These are phyloP conservation scores for Madurella fahalii DNA, from an alignment of 2,329 filamentous ascomycete genomes.

Conservation along the genomic window DNA sequence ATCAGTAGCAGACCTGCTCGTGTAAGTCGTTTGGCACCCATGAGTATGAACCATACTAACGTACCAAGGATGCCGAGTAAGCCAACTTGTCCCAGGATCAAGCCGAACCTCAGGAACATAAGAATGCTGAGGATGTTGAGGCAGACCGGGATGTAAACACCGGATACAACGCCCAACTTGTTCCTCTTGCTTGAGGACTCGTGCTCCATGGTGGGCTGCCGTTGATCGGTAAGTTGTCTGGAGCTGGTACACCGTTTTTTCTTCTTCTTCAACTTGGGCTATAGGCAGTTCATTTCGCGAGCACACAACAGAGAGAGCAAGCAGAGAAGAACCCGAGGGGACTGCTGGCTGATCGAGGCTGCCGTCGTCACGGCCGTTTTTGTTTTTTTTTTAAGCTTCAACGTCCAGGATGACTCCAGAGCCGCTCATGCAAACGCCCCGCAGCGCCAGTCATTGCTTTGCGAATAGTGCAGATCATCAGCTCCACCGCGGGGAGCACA, in stretches of 20 bases:
- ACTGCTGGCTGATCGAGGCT: neutral
- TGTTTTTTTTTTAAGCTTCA: slow-evolving; percentile 3
- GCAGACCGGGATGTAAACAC: slow-evolving; percentile 84
- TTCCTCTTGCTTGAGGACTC: slow-evolving; percentile 37
- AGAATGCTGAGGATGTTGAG: slow-evolving; percentile 86
- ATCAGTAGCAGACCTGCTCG: slow-evolving; percentile 62
- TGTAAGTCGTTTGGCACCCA: slow-evolving; percentile 19
- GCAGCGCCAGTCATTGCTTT: slow-evolving; percentile 10
- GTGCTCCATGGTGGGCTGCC: slow-evolving; percentile 31
- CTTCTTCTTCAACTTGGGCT: too few relatives aligned
- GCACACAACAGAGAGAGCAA: neutral
- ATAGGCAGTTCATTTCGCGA: neutral
- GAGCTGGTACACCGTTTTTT: neutral
- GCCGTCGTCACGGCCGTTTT: slow-evolving; percentile 5
- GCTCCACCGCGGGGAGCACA: slow-evolving; percentile 6
- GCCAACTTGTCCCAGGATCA: slow-evolving; percentile 76
- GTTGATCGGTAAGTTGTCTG: neutral
- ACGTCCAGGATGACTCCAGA: neutral
- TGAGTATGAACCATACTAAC: neutral
- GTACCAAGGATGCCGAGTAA: slow-evolving; percentile 73
- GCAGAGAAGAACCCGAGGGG: too few relatives aligned
- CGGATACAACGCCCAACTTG: slow-evolving; percentile 73
- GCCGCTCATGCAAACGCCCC: slow-evolving; percentile 8
- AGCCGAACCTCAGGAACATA: slow-evolving; percentile 87
- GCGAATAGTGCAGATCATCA: slow-evolving; percentile 11